These are phyloP conservation scores for Penicillium sp. DNA, from an alignment of 2,329 filamentous ascomycete species.

Conservation along the genomic window DNA sequence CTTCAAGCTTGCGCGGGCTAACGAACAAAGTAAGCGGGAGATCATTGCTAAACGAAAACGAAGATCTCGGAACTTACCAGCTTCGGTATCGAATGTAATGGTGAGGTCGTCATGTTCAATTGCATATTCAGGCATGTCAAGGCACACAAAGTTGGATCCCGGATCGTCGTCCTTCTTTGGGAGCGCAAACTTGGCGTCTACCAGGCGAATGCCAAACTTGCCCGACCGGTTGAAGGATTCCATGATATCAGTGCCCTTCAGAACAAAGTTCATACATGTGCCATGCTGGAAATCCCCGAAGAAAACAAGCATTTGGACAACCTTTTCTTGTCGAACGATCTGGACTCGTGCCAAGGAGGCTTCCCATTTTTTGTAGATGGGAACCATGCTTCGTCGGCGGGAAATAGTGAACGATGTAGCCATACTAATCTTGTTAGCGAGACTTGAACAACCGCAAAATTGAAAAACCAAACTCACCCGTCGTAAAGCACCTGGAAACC, in stretches of 20 bases:
- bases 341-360: slow-evolving; percentile 77
- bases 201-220: slow-evolving; percentile 73
- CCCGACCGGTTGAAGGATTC: slow-evolving; percentile 65
- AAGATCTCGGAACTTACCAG: slow-evolving; percentile 56
- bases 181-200: slow-evolving; percentile 87
- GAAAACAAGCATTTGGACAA: slow-evolving; percentile 77
- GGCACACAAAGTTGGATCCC: slow-evolving; percentile 71
- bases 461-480: slow-evolving; percentile 41
- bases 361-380: slow-evolving; percentile 93
- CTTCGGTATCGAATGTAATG: slow-evolving; percentile 76
- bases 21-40: background rate
- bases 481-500: slow-evolving; percentile 76
- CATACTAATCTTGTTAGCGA: slow-evolving; percentile 42
- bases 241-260: slow-evolving; percentile 81
- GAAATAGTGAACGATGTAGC: slow-evolving; percentile 77
- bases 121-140: slow-evolving; percentile 85
- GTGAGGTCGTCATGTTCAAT: slow-evolving; percentile 91
- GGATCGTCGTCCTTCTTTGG: slow-evolving; percentile 58
- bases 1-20: slow-evolving; percentile 43
- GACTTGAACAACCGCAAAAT: background rate
- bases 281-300: slow-evolving; percentile 86
- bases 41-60: background rate
- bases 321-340: slow-evolving; percentile 72
- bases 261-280: slow-evolving; percentile 81
- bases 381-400: slow-evolving; percentile 81